Base-by-base conservation (phyloP, 2,329 filamentous ascomycete species). In the Neofusicoccum laricinum region DNA sequence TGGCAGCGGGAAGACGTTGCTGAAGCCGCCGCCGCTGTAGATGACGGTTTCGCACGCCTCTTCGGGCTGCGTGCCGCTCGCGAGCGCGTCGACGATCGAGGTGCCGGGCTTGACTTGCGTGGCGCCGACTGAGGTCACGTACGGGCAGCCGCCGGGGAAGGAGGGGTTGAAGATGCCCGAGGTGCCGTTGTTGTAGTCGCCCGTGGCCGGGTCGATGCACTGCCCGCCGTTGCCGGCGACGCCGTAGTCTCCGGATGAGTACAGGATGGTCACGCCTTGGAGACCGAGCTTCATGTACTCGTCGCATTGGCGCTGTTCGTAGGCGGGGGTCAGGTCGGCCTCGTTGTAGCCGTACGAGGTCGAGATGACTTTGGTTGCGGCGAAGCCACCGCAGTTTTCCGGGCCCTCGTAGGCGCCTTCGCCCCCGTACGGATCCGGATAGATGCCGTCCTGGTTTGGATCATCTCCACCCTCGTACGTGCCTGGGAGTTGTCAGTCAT, bases 291-390 rank as follows among this genome's bases (percentile, higher is more conserved):
- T 38, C 50, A 41, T 41, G 19, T 38, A 38, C 50, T 38, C 36
- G 32, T 55, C 36, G 32, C 50, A 58, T 21, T 43, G 36, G 38
- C 78, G 75, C 68, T 81, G 76, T 68, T 85, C 82, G 73, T 88
- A 88, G 66, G 75, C 76, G 3, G 79, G 72, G 0, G 85, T 84
- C 21, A 86, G 76, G 21, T 82, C 82, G 7, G 75, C 73, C 72
- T 88, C 85, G 46, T 81, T 78, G 49, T 81, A 81, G 51, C 84
- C 84, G 69, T 86, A 86, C 3, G 81, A 84, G 67, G 87, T 84
- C 41, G 79, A 81, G 67, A 86, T 80, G 10, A 86, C 84, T 66
- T 85, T 84, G n/a, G 84, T 50, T 10, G 46, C 46, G 4, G 46
- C 46, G 25, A 50, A 50, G 15, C 83, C 76, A 10, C 80, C 81